A percentile compares a stretch with the other conserved stretches of the same genome.
Conservation (phyloP, 805 yeast species). For the Kregervanrija delftensis region DNA sequence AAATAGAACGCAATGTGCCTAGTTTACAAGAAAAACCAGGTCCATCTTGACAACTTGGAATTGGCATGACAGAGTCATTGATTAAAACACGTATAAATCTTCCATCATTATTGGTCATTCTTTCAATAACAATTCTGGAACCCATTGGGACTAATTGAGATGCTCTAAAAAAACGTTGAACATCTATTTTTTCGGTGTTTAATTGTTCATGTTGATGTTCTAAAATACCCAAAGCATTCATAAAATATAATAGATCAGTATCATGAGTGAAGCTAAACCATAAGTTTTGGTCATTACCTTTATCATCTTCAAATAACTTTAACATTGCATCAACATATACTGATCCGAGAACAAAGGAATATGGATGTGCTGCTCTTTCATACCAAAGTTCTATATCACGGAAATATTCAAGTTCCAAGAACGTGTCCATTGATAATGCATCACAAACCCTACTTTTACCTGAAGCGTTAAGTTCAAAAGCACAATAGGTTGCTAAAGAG, state of each 20-base stretch:
- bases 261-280: constrained; percentile 63
- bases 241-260: constrained; percentile 52
- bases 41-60: constrained; percentile 39
- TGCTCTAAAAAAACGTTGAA: constrained; percentile 35
- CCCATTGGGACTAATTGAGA: constrained; percentile 53
- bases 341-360: constrained; percentile 54
- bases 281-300: constrained; percentile 28
- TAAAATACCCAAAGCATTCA: constrained; percentile 53
- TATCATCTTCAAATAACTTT: constrained; percentile 18
- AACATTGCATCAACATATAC: constrained; percentile 45
- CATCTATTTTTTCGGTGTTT: constrained; percentile 31
- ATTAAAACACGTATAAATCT: constrained; percentile 39
- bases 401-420: constrained; percentile 53
- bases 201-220: constrained; percentile 35
- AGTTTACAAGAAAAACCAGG: constrained; percentile 46
- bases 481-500: constrained; percentile 56
- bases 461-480: constrained; percentile 63
- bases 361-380: constrained; percentile 49
- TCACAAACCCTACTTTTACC: constrained; percentile 65
- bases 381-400: constrained; percentile 56
- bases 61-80: constrained; percentile 50
- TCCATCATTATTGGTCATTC: constrained; percentile 23
- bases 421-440: constrained; percentile 62
- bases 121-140: constrained; percentile 44
- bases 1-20: constrained; percentile 14